Conservation (phyloP, 805 yeast genomes). For the Blastobotrys terrestris region DNA sequence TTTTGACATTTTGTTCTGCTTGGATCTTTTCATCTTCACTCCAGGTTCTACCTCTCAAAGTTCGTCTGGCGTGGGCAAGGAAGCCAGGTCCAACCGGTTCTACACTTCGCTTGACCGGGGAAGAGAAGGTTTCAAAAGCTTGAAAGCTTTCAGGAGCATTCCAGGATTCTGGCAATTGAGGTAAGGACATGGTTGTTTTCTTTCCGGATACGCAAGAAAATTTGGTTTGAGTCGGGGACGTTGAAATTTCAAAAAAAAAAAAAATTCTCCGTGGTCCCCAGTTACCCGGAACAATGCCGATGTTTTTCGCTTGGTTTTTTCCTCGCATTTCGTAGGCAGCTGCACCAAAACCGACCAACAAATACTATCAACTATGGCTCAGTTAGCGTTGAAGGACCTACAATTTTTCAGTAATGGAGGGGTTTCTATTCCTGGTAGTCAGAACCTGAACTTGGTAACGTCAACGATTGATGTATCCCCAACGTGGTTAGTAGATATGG, state of each 20-base stretch:
- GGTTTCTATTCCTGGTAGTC: constrained; percentile 1
- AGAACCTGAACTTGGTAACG: constrained; percentile 3
- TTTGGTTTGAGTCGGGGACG: not conserved
- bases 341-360: no score
- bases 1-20: constrained; percentile 79
- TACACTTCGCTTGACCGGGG: constrained; percentile 49
- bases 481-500: constrained; percentile 15
- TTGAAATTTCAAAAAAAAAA: not conserved
- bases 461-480: constrained; percentile 13
- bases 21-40: constrained; percentile 92
- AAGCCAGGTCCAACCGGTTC: constrained; percentile 97
- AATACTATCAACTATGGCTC: constrained; percentile 2
- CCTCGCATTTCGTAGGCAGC: no score
- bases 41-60: constrained; percentile 96
- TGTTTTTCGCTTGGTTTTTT: not conserved
- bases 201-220: not conserved
- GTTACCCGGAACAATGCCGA: not conserved
- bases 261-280: not conserved
- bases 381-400: constrained; percentile 6
- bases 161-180: constrained; percentile 25
- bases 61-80: constrained; percentile 93
- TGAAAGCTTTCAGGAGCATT: constrained; percentile 24
- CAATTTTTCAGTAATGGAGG: constrained; percentile 10
- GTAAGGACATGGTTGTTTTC: constrained; percentile 14
- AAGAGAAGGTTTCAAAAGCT: constrained; percentile 23